Conservation (phyloP, 73 alveolate genomes). For the Urostyla sp. region DNA sequence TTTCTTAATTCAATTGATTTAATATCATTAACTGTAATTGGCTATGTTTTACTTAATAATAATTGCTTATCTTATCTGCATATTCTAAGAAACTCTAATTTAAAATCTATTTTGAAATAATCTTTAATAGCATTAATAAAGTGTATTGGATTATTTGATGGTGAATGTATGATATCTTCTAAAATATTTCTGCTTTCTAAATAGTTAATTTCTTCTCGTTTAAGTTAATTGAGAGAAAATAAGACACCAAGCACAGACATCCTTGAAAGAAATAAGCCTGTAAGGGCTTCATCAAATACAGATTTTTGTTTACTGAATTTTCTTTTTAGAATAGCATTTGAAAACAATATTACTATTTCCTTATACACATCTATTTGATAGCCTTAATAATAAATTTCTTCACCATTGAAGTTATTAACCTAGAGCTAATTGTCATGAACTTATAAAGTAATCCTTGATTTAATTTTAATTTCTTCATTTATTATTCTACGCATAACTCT, state of each 20-base stretch:
- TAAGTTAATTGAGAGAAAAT: slow-evolving; percentile 4
- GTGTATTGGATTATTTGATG: slow-evolving; percentile 51
- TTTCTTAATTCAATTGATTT: not conserved
- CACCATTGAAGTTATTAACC: not conserved
- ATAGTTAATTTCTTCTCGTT: slow-evolving; percentile 26
- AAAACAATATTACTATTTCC: slow-evolving; percentile 13
- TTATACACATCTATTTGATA: slow-evolving; percentile 24
- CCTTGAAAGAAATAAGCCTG: slow-evolving; percentile 53
- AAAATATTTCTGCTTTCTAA: slow-evolving; percentile 42
- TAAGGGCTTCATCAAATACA: slow-evolving; percentile 56
- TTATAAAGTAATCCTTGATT: slow-evolving; percentile 20
- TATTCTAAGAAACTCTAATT: slow-evolving; percentile 33
- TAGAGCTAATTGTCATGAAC: not conserved
- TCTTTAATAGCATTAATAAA: slow-evolving; percentile 58
- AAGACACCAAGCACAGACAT: slow-evolving; percentile 36
- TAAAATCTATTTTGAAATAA: slow-evolving; percentile 41
- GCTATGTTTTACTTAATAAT: slow-evolving; percentile 38
- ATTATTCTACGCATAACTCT: slow-evolving; percentile 61
- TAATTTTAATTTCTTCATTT: slow-evolving; percentile 33
- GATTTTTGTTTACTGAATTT: slow-evolving; percentile 35
- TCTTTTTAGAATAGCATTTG: slow-evolving; percentile 44
- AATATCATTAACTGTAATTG: slow-evolving; percentile 23
- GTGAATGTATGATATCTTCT: slow-evolving; percentile 52
- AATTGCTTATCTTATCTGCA: slow-evolving; percentile 48
- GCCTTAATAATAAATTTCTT: slow-evolving; percentile 34